A percentile compares a stretch with the other conserved stretches of the same genome.
phyloP scores from a whole-genome alignment of 495 filamentous ascomycete species.

The Hyaloscypha variabilis region DNA sequence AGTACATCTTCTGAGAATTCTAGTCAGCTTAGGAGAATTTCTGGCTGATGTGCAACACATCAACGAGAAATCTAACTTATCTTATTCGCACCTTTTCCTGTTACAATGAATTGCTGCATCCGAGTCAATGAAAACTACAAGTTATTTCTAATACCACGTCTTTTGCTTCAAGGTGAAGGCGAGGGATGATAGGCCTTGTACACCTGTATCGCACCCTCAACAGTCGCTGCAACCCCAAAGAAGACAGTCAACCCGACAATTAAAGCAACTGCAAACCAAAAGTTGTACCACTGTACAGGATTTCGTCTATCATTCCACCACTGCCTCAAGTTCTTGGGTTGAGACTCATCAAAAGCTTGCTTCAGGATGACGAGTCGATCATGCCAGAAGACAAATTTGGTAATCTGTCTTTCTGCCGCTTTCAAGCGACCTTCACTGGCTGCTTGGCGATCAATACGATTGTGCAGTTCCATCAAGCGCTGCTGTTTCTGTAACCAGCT shows the following conservation, averaged over 20 bases:
- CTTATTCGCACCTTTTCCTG: no score
- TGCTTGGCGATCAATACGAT: slow-evolving; percentile 33
- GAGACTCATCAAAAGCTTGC: slow-evolving; percentile 51
- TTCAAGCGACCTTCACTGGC: slow-evolving; percentile 34
- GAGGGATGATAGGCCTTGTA: not conserved
- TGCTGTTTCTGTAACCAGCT: slow-evolving; percentile 36
- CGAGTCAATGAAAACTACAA: not conserved
- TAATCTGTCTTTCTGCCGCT: slow-evolving; percentile 42
- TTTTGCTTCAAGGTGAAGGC: not conserved
- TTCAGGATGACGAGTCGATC: slow-evolving; percentile 55
- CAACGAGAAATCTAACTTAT: no score
- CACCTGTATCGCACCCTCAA: slow-evolving; percentile 37
- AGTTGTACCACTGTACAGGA: slow-evolving; percentile 46
- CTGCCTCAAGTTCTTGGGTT: slow-evolving; percentile 46
- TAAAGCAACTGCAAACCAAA: slow-evolving; percentile 53
- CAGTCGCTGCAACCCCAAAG: slow-evolving; percentile 50
- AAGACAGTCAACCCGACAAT: slow-evolving; percentile 50
- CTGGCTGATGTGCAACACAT: no score
- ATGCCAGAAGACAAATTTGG: slow-evolving; percentile 50
- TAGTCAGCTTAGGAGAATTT: no score
- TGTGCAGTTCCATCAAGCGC: not conserved
- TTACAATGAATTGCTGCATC: no score
- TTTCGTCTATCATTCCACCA: slow-evolving; percentile 55
- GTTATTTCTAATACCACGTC: no score
- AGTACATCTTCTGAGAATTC: no score